Base-by-base conservation (phyloP, 1,284 basidiomycete genomes). In the Cryptococcus sp. region DNA sequence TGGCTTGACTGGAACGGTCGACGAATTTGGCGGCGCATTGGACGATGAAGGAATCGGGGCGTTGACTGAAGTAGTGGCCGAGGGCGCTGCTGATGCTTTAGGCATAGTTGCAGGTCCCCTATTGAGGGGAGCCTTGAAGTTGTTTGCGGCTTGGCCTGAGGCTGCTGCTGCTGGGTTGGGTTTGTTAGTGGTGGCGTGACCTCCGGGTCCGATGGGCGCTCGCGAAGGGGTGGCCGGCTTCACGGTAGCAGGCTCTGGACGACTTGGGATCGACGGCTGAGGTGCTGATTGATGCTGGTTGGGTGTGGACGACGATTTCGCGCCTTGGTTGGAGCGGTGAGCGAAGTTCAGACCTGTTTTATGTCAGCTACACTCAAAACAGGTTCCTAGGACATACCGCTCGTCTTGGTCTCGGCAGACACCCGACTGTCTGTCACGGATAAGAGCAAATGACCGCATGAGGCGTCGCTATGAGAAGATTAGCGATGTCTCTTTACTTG, bases 371-470 rank as follows among this genome's bases (percentile, higher is more conserved):
- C 17, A 38, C 10, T 45, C 16, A 38, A 46, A 15, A n/a, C 27
- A 42, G 43, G 42, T 30, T 17, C 20, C 20, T n/a, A 13, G 30
- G 20, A 54, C 82, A 54, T 58, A 88, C 93, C 95, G 82, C 94
- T 91, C 69, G 89, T 90, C 78, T 90, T 93, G 66, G 93, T 84
- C 76, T 98, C 94, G 0, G 90, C 89, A 60, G 90, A 92, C 46
- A 99, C 86, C 46, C 95, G 83, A 2, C 94, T 93, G 61, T 97
- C 93, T 65, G 88, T 88, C 68, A 99, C 82, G 65, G 95, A 91
- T 48, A 99, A 81, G 1, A 97, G 81, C 43, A 99, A 83, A 17
- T 86, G 87, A 2, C 95, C 96, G 65, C 90, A 95, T 1, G 91
- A 88, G 8, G 94, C 95, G 72, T 99, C 95, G 59, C 94, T 93